Evolutionary conservation across 2,329 filamentous ascomycete genomes (phyloP), one percentile per base, ranked within the genome.

Genomic region (Paraphaeosphaeria minitans): DNA sequence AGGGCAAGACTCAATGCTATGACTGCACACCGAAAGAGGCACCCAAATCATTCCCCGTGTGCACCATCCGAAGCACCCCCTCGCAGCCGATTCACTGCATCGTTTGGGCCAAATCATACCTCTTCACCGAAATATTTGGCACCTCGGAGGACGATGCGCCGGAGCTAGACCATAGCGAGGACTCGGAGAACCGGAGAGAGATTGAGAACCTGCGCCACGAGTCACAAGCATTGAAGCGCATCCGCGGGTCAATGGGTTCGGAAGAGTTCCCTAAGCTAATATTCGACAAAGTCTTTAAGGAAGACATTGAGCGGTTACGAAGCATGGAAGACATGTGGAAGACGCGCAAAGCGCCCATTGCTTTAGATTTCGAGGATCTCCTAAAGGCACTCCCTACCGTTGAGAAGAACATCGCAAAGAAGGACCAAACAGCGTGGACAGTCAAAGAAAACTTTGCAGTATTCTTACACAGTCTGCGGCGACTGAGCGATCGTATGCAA

Each of bases 261-360:
- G 80, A 86, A 0, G 84, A 90, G 5, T 98, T 98, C 68, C 82
- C 90, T 1, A 83, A 87, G 63, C 85, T 91, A 70, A 86, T 99
- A 0, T 98, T 98, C 72, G 86, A 96, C 71, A 99, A 98, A 75
- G 93, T 98, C 3, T 99, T 95, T 78, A 86, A 88, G 61, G 83
- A 90, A 51, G 95, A 99, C 71, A 90, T 99, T 55, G 83, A 89
- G 63, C 87, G 95, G 16, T 77, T 99, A 56, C 85, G 88, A 42
- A 90, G 89, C 14, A 96, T 97, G 86, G 89, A 95, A 71, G 94
- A 96, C 63, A 96, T 98, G 92, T 99, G 95, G 95, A 96, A 93
- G 77, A 88, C 86, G 4, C 86, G 93, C 65, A 86, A 86, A 61
- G 83, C 89, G 1, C 95, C 94, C 0, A 83, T 89, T 67, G 80